Conservation (phyloP, 768 basidiomycete species). For the Phanerodontia chrysosporium region DNA sequence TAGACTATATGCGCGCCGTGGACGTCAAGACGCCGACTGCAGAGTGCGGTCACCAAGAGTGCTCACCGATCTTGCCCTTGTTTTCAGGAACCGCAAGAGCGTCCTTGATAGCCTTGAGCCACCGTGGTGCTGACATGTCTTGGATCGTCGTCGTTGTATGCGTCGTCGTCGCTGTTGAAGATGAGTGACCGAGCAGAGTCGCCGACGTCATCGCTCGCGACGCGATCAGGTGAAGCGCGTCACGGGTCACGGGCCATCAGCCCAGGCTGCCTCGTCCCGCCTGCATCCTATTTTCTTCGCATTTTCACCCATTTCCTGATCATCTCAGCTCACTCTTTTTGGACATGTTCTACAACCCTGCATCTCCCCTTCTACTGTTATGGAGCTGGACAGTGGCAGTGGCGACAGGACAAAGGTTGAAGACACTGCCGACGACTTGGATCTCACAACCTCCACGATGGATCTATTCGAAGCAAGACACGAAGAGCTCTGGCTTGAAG, state of each 20-base stretch:
- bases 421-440: not conserved
- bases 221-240: not conserved
- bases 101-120: slow-evolving; percentile 1
- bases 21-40: too few relatives aligned
- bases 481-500: slow-evolving; percentile 8
- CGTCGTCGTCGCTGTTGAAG: not conserved
- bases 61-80: slow-evolving; percentile 14
- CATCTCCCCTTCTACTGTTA: too few relatives aligned
- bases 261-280: not conserved
- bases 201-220: not conserved
- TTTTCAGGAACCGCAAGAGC: slow-evolving; percentile 12
- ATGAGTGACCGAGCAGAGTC: not conserved
- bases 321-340: not conserved
- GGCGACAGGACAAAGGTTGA: not conserved
- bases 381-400: not conserved
- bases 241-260: not conserved
- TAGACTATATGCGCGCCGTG: slow-evolving; percentile 18
- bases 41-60: too few relatives aligned
- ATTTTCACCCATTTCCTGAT: not conserved
- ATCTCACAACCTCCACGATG: not conserved
- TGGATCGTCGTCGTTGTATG: not conserved
- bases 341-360: too few relatives aligned
- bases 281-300: not conserved
- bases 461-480: not conserved
- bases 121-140: slow-evolving; percentile 3